A percentile compares a stretch with the other conserved stretches of the same genome.
These are phyloP conservation scores for Saitozyma podzolica DNA, from an alignment of 768 basidiomycete species.

Conservation along the genomic window DNA sequence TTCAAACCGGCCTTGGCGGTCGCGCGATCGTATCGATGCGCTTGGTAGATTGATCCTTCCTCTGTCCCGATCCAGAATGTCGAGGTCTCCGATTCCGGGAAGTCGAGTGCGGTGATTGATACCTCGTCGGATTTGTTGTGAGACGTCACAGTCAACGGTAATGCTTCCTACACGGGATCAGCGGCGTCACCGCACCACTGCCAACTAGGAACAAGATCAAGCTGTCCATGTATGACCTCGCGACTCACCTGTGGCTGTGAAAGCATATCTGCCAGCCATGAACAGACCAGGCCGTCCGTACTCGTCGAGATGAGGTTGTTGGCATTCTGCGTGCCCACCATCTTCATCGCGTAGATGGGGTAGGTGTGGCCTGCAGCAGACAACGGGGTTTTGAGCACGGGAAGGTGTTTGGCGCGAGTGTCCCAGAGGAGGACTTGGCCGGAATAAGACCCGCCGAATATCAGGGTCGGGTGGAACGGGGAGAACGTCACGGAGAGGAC, in stretches of 20 bases:
- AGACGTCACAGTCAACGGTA: constrained; percentile 81
- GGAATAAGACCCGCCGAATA: constrained; percentile 99
- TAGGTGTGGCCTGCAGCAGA: constrained; percentile 97
- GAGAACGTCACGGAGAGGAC: constrained; percentile 96
- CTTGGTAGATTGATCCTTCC: constrained; percentile 95
- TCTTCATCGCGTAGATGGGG: constrained; percentile 96
- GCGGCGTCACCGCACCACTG: neutral
- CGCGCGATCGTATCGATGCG: constrained; percentile 93
- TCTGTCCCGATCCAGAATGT: constrained; percentile 98
- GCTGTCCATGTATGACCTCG: neutral
- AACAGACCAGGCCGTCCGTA: constrained; percentile 95
- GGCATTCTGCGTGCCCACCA: constrained; percentile 98
- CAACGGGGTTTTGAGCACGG: constrained; percentile 92
- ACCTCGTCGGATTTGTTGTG: constrained; percentile 98
- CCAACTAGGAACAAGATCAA: neutral
- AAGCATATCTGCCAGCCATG: constrained; percentile 98
- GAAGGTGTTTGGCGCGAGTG: constrained; percentile 91
- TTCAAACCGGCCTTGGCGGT: constrained; percentile 95
- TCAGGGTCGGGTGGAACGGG: constrained; percentile 93
- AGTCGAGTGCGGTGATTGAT: constrained; percentile 87
- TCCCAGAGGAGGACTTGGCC: constrained; percentile 99
- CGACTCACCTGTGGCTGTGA: constrained; percentile 84
- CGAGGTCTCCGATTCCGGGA: constrained; percentile 93
- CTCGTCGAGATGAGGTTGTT: constrained; percentile 96
- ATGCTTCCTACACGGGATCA: constrained; percentile 69